Percentiles rank a stretch among this genome's conserved stretches.
Evolutionary conservation across 2,329 filamentous ascomycete species (phyloP).

Genomic region (Colletotrichum chrysophilum): DNA sequence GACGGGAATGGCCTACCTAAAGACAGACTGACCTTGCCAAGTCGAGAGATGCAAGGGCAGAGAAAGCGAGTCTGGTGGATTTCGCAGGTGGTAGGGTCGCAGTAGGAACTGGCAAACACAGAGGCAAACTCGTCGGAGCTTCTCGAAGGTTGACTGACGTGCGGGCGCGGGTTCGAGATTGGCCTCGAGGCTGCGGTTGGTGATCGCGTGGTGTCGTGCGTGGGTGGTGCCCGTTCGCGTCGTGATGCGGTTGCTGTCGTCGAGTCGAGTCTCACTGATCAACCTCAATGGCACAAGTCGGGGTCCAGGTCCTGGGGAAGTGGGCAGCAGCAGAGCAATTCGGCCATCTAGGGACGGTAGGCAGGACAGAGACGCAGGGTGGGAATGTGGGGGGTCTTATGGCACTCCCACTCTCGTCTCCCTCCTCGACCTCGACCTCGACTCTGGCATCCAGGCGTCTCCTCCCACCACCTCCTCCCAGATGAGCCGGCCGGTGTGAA

Average conservation of each 20-base stretch:
- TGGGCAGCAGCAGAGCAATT: conserved; percentile 2
- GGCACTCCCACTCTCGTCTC: neutral
- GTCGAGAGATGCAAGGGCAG: conserved; percentile 11
- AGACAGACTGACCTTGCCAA: neutral
- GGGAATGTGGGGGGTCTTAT: conserved; percentile 18
- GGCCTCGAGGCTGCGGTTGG: neutral
- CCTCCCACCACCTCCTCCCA: neutral
- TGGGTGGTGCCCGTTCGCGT: neutral
- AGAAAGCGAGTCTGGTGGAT: neutral
- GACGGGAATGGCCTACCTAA: conserved; percentile 3
- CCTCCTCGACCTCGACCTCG: neutral
- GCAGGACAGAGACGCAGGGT: neutral
- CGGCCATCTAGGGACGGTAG: neutral
- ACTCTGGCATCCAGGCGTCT: neutral
- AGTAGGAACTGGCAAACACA: neutral
- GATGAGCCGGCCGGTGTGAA: neutral
- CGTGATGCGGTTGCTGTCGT: neutral
- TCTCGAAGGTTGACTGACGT: neutral
- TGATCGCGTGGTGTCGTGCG: neutral
- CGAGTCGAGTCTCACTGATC: neutral
- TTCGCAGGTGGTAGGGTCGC: neutral
- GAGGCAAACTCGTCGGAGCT: neutral
- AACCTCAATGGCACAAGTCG: conserved; percentile 1
- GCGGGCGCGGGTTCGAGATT: neutral
- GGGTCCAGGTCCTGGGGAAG: conserved; percentile 8